phyloP scores from a whole-genome alignment of 805 yeast species.

The Cyberlindnera americana region DNA sequence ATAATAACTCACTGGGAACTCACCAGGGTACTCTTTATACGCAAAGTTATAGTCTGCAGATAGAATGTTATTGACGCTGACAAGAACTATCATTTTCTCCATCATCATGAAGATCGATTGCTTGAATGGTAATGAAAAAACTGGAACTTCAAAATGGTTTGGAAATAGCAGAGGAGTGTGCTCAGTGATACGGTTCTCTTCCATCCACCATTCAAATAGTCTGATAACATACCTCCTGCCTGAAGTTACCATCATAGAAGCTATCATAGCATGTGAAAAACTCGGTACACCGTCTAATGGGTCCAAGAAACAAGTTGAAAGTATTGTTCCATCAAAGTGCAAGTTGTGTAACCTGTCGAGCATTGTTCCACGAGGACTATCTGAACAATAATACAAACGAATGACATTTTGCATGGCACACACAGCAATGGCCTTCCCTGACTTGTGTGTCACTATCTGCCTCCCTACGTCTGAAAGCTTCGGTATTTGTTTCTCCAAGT shows the following conservation, averaged over 20 bases:
- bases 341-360: slow-evolving; percentile 38
- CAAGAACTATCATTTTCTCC: slow-evolving; percentile 32
- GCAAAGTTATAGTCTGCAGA: slow-evolving; percentile 43
- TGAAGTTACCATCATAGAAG: slow-evolving; percentile 36
- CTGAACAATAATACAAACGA: slow-evolving; percentile 36
- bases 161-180: slow-evolving; percentile 39
- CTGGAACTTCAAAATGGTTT: slow-evolving; percentile 39
- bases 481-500: slow-evolving; percentile 15
- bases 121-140: slow-evolving; percentile 39
- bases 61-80: slow-evolving; percentile 42
- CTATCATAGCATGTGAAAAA: slow-evolving; percentile 32
- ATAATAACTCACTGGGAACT: slow-evolving; percentile 40
- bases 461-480: slow-evolving; percentile 24
- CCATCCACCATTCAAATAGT: slow-evolving; percentile 39
- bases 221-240: slow-evolving; percentile 35
- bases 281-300: slow-evolving; percentile 26
- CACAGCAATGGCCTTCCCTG: slow-evolving; percentile 39
- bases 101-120: slow-evolving; percentile 39
- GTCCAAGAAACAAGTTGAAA: slow-evolving; percentile 41
- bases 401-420: slow-evolving; percentile 35
- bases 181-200: slow-evolving; percentile 32
- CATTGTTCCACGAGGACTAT: slow-evolving; percentile 36
- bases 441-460: slow-evolving; percentile 33
- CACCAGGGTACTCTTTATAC: slow-evolving; percentile 18
- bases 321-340: slow-evolving; percentile 37